Conservation (phyloP, 2,329 filamentous ascomycete species). For the Pseudogymnoascus sp. region DNA sequence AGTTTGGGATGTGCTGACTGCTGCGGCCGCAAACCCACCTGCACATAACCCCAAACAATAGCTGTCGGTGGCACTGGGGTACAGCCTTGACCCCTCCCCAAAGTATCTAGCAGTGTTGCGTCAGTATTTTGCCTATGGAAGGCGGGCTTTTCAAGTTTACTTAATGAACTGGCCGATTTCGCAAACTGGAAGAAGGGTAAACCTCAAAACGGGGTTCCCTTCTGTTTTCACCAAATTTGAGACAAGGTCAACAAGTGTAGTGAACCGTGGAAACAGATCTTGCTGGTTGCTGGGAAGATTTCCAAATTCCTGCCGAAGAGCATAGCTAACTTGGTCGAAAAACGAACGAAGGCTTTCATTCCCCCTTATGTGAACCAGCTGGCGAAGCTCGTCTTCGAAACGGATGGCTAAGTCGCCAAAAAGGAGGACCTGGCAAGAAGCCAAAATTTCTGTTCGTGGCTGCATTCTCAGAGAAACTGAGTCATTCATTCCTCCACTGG, state of each 20-base stretch:
- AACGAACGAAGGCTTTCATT: neutral
- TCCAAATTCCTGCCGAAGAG: neutral
- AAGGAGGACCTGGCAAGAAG: neutral
- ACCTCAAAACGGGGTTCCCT: neutral
- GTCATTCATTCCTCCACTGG: neutral
- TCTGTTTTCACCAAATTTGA: neutral
- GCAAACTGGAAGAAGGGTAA: neutral
- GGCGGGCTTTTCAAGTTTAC: neutral
- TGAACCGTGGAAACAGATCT: neutral
- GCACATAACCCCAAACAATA: constrained; percentile 23
- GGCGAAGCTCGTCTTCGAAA: neutral
- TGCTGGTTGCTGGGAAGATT: neutral
- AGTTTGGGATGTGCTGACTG: constrained; percentile 21
- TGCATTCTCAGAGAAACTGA: neutral
- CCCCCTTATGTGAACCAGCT: neutral
- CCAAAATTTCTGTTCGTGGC: neutral
- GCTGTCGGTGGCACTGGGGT: neutral
- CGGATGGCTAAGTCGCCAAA: neutral
- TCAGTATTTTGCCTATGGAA: neutral
- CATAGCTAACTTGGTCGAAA: neutral
- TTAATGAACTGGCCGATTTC: constrained; percentile 3
- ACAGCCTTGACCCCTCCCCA: neutral
- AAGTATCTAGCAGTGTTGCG: neutral
- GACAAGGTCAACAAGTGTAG: constrained; percentile 4
- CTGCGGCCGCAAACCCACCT: constrained; percentile 24